Conservation (phyloP, 495 filamentous ascomycete species). For the Halenospora varia region DNA sequence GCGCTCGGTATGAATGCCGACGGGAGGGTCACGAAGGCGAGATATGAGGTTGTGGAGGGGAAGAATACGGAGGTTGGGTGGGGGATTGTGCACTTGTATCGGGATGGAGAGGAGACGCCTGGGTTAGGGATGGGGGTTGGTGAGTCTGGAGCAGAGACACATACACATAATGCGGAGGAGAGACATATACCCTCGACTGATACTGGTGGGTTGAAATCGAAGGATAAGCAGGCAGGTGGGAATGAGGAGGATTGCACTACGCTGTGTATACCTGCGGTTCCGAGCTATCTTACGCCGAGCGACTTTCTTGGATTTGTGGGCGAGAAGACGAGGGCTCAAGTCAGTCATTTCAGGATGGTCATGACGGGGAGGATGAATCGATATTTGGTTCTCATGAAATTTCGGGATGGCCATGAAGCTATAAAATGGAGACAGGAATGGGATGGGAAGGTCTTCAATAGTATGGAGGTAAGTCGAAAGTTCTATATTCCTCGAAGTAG, state of each 20-base stretch:
- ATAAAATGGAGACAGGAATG: conserved; percentile 78
- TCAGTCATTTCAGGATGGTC: conserved; percentile 95
- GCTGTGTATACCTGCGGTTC: conserved; percentile 90
- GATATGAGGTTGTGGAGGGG: conserved; percentile 68
- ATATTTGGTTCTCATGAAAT: conserved; percentile 98
- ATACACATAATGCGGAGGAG: conserved; percentile 19
- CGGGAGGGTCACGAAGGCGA: conserved; percentile 57
- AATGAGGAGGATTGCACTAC: conserved; percentile 74
- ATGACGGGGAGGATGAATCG: conserved; percentile 82
- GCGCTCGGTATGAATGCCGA: conserved; percentile 12
- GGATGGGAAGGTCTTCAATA: conserved; percentile 94
- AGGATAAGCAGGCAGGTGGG: conserved; percentile 32
- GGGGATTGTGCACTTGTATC: conserved; percentile 91
- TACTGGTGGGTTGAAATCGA: neutral
- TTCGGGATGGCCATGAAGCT: conserved; percentile 69
- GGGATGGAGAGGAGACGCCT: conserved; percentile 74
- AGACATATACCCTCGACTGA: conserved; percentile 1
- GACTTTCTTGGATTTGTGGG: conserved; percentile 94
- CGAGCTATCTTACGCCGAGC: conserved; percentile 83
- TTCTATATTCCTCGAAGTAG: neutral
- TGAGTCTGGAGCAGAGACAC: conserved; percentile 2
- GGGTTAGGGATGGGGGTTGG: conserved; percentile 26
- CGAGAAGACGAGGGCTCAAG: conserved; percentile 78
- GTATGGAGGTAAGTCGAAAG: conserved; percentile 69
- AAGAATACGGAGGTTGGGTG: conserved; percentile 81